Evolutionary conservation across 805 yeast genomes (phyloP).

Genomic region (Wickerhamiella azymoides): DNA sequence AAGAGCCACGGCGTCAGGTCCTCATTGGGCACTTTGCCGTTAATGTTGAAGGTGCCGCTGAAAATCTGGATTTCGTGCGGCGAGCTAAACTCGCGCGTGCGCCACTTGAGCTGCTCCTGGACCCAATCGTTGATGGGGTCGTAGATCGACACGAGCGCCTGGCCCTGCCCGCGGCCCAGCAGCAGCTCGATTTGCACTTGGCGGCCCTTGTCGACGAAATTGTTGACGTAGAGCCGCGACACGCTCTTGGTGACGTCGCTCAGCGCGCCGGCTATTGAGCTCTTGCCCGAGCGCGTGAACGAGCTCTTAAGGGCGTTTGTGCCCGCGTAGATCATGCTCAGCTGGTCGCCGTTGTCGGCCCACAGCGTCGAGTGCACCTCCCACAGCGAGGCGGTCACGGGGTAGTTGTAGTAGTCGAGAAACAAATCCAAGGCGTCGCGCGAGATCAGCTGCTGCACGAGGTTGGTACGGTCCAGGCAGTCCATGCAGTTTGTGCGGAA

Average conservation of each 20-base stretch:
- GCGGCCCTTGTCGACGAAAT: slow-evolving; percentile 81
- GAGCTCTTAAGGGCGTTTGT: slow-evolving; percentile 94
- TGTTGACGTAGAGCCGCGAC: slow-evolving; percentile 86
- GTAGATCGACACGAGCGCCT: slow-evolving; percentile 53
- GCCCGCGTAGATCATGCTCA: slow-evolving; percentile 91
- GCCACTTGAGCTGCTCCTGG: slow-evolving; percentile 42
- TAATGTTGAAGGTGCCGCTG: slow-evolving; percentile 78
- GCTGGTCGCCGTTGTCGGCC: slow-evolving; percentile 98
- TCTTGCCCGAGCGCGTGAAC: slow-evolving; percentile 85
- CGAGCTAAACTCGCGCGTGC: slow-evolving; percentile 42
- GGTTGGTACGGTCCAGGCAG: slow-evolving; percentile 86
- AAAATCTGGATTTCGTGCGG: slow-evolving; percentile 48
- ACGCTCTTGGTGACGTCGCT: slow-evolving; percentile 95
- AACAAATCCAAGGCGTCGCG: slow-evolving; percentile 43
- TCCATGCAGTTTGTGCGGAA: slow-evolving; percentile 91
- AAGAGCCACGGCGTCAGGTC: slow-evolving; percentile 72
- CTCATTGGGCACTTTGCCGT: slow-evolving; percentile 46
- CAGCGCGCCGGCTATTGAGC: slow-evolving; percentile 94
- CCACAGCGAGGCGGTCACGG: slow-evolving; percentile 38
- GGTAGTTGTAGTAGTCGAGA: slow-evolving; percentile 30
- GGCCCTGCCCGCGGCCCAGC: slow-evolving; percentile 67
- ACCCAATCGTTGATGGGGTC: slow-evolving; percentile 86
- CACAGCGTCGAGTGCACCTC: slow-evolving; percentile 74
- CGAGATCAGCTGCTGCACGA: slow-evolving; percentile 65
- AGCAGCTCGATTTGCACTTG: slow-evolving; percentile 82